Evolutionary conservation across 1,284 basidiomycete species (phyloP), one percentile per base, ranked within the genome.

Genomic region (Leccinum angustisporum): DNA sequence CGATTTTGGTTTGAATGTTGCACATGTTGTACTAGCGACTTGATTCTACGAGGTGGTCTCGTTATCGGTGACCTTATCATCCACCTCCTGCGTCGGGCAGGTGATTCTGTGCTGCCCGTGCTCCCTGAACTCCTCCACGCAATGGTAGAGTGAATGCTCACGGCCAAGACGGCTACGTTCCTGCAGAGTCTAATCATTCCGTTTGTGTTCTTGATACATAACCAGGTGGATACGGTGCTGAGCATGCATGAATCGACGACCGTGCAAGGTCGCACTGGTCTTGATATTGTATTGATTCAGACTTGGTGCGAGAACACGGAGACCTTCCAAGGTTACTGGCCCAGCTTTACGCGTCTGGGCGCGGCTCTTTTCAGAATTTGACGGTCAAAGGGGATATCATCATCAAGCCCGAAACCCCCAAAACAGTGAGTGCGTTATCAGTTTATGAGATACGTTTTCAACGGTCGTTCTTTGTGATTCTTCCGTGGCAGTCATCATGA

Each of bases 291-390:
- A 51, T 81, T 99, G 25, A 82, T 97, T 46, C 84, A 88, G 61
- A 89, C 90, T 1, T 98, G 97, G 97, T 93, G 91, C 70, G 96
- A 98, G 72, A 95, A 94, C 69, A 90, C 91, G 30, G 92, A 94
- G 75, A 94, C 92, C 7, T 92, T 98, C 81, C 92, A 95, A 71
- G 96, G 97, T 38, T 94, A 91, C 76, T 98, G 95, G 95, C 89
- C 93, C 21, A 92, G 66, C 80, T 99, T 48, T 91, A 95, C 68
- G 77, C 80, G 0, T 85, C 86, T 4, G 82, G 87, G 59, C 81
- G 90, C 16, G 80, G 86, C 9, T 86, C 83, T 62, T 70, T 98
- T 65, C 83, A 84, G 62, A 80, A 76, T 31, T 77, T 96, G 21
- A 75, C 81, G 34, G 97, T 98, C 46, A 94, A 94, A 71, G 97